Percentiles rank a stretch among this genome's conserved stretches.
phyloP scores from a whole-genome alignment of 805 yeast species.

The Candida krabiensis region DNA sequence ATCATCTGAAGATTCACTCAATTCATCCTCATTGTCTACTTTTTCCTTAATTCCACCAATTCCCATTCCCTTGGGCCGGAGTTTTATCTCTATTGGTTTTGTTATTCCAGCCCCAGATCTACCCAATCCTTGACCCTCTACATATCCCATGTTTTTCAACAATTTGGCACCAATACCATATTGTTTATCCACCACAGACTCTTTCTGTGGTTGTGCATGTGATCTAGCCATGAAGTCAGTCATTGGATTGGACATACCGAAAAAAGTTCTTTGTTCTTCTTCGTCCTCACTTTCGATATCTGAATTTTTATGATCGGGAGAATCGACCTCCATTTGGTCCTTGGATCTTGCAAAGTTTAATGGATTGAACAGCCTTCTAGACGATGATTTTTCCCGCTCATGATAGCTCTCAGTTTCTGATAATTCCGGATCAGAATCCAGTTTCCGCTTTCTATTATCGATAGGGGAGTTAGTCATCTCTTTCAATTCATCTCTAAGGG shows the following conservation, averaged over 20 bases:
- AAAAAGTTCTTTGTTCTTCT: not conserved
- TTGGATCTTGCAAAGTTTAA: not conserved
- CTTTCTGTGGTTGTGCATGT: conserved; percentile 1
- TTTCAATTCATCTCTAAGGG: too few relatives aligned
- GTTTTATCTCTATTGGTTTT: conserved; percentile 73
- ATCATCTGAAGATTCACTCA: conserved; percentile 25
- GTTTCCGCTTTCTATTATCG: not conserved
- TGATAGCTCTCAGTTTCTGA: not conserved
- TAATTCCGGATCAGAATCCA: not conserved
- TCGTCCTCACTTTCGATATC: not conserved
- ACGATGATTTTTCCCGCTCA: not conserved
- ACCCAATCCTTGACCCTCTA: conserved; percentile 85
- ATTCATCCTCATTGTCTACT: conserved; percentile 20
- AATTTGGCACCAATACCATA: conserved; percentile 88
- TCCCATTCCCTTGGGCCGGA: conserved; percentile 69
- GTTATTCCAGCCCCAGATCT: conserved; percentile 66
- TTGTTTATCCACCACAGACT: conserved; percentile 7
- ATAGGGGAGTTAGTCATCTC: too few relatives aligned
- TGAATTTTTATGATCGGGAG: not conserved
- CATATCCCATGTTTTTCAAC: conserved; percentile 83
- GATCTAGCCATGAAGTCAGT: not conserved
- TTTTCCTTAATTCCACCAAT: conserved; percentile 61
- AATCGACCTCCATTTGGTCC: not conserved
- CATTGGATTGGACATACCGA: conserved; percentile 1
- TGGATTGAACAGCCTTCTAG: not conserved